Evolutionary conservation across 1,139 yeast genomes (phyloP).

Genomic region (Blastobotrys malaysiensis): DNA sequence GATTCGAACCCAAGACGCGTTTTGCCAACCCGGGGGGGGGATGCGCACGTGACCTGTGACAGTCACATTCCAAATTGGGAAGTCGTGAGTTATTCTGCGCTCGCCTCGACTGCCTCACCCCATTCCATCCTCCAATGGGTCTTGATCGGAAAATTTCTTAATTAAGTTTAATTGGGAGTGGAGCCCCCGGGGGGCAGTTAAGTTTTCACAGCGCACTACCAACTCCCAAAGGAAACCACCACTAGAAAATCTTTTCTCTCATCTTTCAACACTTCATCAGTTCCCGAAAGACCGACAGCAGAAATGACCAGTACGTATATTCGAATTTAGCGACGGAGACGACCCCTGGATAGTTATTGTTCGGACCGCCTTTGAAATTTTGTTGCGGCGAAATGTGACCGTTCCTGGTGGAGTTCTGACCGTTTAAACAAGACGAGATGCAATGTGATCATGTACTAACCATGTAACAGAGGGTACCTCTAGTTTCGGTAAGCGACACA

Average conservation of each 20-base stretch:
- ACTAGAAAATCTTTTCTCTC: not conserved
- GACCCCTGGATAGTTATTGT: not conserved
- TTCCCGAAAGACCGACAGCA: slow-evolving; percentile 1
- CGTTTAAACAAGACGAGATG: not conserved
- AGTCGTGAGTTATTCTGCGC: not conserved
- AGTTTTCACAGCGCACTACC: not conserved
- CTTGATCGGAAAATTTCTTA: not conserved
- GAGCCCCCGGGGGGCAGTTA: not conserved
- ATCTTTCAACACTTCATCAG: not conserved
- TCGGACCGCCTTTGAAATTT: not conserved
- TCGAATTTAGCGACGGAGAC: not conserved
- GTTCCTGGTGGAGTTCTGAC: not conserved
- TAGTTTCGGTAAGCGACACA: slow-evolving; percentile 99
- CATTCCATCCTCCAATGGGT: not conserved
- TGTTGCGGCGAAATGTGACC: not conserved
- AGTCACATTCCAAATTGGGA: not conserved
- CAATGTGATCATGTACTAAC: slow-evolving; percentile 3
- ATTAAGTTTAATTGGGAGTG: not conserved
- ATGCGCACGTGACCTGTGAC: not conserved
- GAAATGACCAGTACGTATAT: slow-evolving; percentile 6
- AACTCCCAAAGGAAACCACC: not conserved
- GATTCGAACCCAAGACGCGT: not conserved
- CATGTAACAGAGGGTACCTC: slow-evolving; percentile 90
- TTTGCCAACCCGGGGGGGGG: no score
- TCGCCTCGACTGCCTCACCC: not conserved